phyloP scores from a whole-genome alignment of 179 eudicot genomes.

The Silene vulgaris region DNA sequence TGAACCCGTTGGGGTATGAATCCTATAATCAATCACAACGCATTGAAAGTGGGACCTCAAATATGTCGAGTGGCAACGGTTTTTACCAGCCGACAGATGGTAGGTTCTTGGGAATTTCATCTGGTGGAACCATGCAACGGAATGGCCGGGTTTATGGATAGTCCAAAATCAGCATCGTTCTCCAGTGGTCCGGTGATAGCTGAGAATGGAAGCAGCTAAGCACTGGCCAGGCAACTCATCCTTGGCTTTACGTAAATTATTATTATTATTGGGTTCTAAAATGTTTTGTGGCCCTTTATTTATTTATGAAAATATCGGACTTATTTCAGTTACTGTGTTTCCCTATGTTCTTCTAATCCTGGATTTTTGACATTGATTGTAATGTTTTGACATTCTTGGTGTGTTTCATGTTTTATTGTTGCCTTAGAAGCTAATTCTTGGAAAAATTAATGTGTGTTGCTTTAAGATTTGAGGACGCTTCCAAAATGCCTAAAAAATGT shows the following conservation, averaged over 20 bases:
- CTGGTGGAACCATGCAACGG: conserved; percentile 30
- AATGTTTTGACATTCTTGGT: background rate
- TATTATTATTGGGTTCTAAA: background rate
- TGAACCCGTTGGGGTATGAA: conserved; percentile 19
- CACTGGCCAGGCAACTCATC: conserved; percentile 76
- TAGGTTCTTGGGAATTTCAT: conserved; percentile 33
- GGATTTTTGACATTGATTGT: conserved; percentile 1
- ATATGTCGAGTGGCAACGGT: conserved; percentile 21
- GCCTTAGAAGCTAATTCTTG: background rate
- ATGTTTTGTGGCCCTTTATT: background rate
- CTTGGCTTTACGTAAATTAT: conserved; percentile 57
- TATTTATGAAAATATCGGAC: background rate
- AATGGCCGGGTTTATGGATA: conserved; percentile 33
- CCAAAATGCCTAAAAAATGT: background rate
- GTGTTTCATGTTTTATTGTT: background rate
- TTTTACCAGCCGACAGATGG: conserved; percentile 35
- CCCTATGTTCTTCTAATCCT: background rate
- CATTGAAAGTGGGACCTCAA: conserved; percentile 21
- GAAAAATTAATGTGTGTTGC: too few relatives aligned
- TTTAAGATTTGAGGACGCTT: background rate
- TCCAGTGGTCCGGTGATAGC: conserved; percentile 49
- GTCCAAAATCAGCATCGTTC: conserved; percentile 35
- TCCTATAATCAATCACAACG: conserved; percentile 30
- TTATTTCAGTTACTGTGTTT: background rate
- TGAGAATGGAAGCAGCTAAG: conserved; percentile 16